These are phyloP conservation scores for Jamesozyma jinghongensis DNA, from an alignment of 805 yeast genomes.

Conservation along the genomic window DNA sequence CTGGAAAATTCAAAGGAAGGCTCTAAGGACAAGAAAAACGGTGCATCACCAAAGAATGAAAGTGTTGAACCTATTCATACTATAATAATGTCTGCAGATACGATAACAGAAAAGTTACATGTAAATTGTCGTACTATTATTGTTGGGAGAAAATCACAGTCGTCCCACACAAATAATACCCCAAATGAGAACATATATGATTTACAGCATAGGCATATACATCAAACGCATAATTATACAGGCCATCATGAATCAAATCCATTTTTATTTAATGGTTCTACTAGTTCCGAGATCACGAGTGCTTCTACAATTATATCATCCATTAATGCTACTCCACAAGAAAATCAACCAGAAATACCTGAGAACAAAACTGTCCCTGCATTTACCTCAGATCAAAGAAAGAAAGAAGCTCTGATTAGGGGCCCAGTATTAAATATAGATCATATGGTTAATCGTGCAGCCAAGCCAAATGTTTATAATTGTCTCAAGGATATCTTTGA, in stretches of 20 bases:
- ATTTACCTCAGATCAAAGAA: constrained; percentile 49
- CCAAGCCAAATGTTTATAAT: constrained; percentile 41
- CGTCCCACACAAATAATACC: too few species aligned
- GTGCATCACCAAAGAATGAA: constrained; percentile 6
- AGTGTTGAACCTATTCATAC: constrained; percentile 16
- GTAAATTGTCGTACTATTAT: constrained; percentile 21
- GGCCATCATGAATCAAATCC: too few species aligned
- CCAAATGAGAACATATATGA: not conserved
- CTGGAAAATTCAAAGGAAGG: not conserved
- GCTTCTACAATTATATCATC: too few species aligned
- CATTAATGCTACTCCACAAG: not conserved
- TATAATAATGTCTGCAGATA: constrained; percentile 20
- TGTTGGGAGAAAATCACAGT: constrained; percentile 18
- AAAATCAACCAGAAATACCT: not conserved
- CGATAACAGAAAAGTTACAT: constrained; percentile 24
- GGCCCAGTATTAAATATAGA: constrained; percentile 86
- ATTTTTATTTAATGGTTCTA: too few species aligned
- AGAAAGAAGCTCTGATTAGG: constrained; percentile 61
- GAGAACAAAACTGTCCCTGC: not conserved
- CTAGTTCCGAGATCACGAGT: too few species aligned
- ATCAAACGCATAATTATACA: not conserved
- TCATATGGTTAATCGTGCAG: constrained; percentile 37
- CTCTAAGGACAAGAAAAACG: constrained; percentile 2
- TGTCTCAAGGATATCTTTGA: constrained; percentile 82
- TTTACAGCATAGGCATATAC: too few species aligned